Evolutionary conservation across 129 eudicot genomes (phyloP).

Genomic region (Rutidosis leptorrhynchoides): DNA sequence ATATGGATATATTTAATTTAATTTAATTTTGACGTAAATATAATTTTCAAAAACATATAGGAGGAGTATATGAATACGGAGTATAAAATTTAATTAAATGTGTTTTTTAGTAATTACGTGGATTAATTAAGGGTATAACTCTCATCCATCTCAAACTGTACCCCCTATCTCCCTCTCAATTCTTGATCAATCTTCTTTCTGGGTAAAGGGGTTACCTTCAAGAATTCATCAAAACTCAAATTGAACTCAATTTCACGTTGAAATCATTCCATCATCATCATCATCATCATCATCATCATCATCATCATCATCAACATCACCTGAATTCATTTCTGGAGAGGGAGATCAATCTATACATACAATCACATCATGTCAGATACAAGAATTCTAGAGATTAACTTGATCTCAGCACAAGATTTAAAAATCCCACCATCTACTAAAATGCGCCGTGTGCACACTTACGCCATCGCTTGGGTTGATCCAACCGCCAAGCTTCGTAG

Average conservation of each 20-base stretch:
- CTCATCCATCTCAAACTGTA: no score
- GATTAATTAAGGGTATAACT: no score
- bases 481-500: constrained; percentile 66
- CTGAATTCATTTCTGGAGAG: constrained; percentile 9
- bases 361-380: constrained; percentile 32
- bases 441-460: constrained; percentile 75
- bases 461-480: constrained; percentile 67
- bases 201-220: no score
- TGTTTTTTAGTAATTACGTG: no score
- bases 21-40: no score
- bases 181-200: neutral
- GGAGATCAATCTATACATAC: neutral
- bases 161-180: neutral
- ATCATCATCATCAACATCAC: constrained; percentile 12
- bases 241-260: neutral
- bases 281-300: no score
- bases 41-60: no score
- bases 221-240: neutral
- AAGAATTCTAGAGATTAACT: constrained; percentile 75
- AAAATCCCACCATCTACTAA: constrained; percentile 54
- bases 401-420: constrained; percentile 82
- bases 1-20: no score
- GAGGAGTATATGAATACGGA: no score
- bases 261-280: neutral
- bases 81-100: no score